These are phyloP conservation scores for Hypoxylon trugodes DNA, from an alignment of 495 filamentous ascomycete species.

Conservation along the genomic window DNA sequence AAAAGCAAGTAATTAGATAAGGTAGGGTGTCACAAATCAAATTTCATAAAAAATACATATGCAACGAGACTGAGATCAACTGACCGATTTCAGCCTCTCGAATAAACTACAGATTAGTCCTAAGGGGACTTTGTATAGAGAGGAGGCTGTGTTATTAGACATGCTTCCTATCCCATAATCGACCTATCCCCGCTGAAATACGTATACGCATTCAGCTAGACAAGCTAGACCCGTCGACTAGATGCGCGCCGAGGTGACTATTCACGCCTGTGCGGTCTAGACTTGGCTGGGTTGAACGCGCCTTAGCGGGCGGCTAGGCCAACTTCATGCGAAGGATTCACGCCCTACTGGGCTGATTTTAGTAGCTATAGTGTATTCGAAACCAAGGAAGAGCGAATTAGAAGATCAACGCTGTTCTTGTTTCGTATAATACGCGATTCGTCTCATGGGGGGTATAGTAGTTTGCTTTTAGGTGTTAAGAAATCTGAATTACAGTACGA, in stretches of 20 bases:
- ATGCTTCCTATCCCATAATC: conserved; percentile 1
- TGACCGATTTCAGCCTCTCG: conserved; percentile 23
- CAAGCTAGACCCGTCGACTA: background rate
- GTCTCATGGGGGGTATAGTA: conserved; percentile 13
- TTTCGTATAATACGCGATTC: background rate
- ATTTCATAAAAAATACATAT: background rate
- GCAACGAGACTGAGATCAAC: background rate
- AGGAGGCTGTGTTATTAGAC: background rate
- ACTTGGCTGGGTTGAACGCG: background rate
- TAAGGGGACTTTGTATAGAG: conserved; percentile 12
- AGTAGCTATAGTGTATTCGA: background rate
- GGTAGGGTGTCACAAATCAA: background rate
- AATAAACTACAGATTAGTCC: conserved; percentile 4
- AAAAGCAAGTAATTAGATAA: background rate
- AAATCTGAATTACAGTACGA: background rate
- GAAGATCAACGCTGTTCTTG: background rate
- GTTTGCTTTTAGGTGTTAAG: too few relatives aligned
- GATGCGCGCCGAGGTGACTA: background rate
- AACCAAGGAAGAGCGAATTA: background rate
- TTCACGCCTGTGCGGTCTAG: conserved; percentile 7
- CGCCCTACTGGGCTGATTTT: background rate
- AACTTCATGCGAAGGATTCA: background rate
- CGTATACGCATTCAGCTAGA: conserved; percentile 6
- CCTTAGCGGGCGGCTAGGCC: conserved; percentile 2
- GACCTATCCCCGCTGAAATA: background rate